phyloP scores from a whole-genome alignment of 2,329 filamentous ascomycete species.

The Arthrocladium fulminans region DNA sequence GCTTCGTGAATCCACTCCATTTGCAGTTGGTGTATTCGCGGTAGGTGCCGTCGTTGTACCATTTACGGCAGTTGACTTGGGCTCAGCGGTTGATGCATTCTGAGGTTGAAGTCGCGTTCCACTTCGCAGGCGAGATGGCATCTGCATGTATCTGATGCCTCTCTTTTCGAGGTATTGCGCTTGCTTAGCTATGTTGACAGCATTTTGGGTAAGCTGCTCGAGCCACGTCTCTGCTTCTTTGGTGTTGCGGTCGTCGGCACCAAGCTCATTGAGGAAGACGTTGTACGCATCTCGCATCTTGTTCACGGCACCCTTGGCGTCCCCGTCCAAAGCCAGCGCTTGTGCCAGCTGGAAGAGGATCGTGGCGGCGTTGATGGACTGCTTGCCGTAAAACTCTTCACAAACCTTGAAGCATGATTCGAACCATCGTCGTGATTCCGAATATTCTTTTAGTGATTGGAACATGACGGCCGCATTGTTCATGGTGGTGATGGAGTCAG shows the following conservation, averaged over 20 bases:
- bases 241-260: constrained; percentile 88
- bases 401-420: constrained; percentile 84
- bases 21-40: constrained; percentile 13
- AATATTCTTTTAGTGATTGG: constrained; percentile 87
- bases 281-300: constrained; percentile 96
- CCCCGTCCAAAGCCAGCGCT: constrained; percentile 87
- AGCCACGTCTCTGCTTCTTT: constrained; percentile 97
- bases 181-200: constrained; percentile 88
- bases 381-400: constrained; percentile 78
- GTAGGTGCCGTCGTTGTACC: constrained; percentile 17
- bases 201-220: constrained; percentile 90
- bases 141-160: constrained; percentile 55
- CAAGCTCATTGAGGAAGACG: constrained; percentile 82
- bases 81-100: constrained; percentile 36
- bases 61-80: constrained; percentile 34
- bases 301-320: constrained; percentile 81
- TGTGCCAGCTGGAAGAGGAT: constrained; percentile 96
- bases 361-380: constrained; percentile 87
- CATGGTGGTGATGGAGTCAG: constrained; percentile 95
- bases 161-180: constrained; percentile 75
- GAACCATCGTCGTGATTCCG: constrained; percentile 93
- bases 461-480: constrained; percentile 99
- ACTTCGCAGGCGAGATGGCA: constrained; percentile 56
- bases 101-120: constrained; percentile 22
- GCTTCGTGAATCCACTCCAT: constrained; percentile 51